Evolutionary conservation across 192 early-diverging fungal species (phyloP).

Genomic region (Funneliformis geosporum): DNA sequence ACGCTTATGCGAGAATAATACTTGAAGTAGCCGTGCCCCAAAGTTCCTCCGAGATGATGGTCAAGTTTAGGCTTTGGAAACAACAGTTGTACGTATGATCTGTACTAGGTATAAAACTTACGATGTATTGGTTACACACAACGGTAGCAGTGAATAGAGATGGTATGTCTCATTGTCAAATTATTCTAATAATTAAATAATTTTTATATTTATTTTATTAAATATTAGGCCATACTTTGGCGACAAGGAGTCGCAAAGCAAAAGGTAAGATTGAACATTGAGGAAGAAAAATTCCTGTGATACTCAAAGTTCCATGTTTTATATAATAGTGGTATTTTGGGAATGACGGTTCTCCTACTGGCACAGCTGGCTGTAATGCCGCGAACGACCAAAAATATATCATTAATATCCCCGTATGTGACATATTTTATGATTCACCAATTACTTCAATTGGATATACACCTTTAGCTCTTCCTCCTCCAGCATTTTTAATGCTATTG

Average conservation of each 20-base stretch:
- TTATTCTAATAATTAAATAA: slow-evolving; percentile 27
- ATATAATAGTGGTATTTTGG: slow-evolving; percentile 29
- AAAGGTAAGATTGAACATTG: slow-evolving; percentile 11
- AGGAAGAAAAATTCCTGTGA: slow-evolving; percentile 18
- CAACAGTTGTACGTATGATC: slow-evolving; percentile 7
- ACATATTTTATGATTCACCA: slow-evolving; percentile 25
- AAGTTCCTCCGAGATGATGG: not conserved
- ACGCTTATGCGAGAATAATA: slow-evolving; percentile 18
- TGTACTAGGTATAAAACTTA: slow-evolving; percentile 26
- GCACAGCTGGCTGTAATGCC: slow-evolving; percentile 5
- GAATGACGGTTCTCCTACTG: slow-evolving; percentile 10
- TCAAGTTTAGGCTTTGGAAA: slow-evolving; percentile 13
- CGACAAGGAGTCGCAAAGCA: slow-evolving; percentile 21
- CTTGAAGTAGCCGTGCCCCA: not conserved
- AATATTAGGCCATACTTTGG: slow-evolving; percentile 31
- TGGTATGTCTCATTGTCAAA: slow-evolving; percentile 14
- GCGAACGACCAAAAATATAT: slow-evolving; percentile 15
- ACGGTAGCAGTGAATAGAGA: slow-evolving; percentile 11
- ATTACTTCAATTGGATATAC: slow-evolving; percentile 18
- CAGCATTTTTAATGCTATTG: too few relatives aligned
- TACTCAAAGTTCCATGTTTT: slow-evolving; percentile 1
- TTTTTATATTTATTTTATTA: not conserved
- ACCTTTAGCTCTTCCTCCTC: not conserved
- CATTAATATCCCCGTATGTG: slow-evolving; percentile 23
- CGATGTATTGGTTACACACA: not conserved